Evolutionary conservation across 176 grass and related monocot species (phyloP).

Genomic region (Musa beccarii): DNA sequence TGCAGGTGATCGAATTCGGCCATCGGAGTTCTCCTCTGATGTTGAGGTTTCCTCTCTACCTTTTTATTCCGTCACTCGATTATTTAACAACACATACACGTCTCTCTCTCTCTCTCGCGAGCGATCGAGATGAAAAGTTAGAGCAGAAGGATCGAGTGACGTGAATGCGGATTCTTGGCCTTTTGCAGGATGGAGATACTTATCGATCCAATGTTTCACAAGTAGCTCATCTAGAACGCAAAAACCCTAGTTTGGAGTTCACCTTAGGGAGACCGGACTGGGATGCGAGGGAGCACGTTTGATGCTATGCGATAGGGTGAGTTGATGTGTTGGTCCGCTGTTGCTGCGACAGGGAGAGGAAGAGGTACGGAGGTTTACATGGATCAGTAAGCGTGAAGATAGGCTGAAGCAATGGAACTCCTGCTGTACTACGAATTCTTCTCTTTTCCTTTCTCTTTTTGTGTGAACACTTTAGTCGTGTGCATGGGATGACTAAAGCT

Average conservation of each 20-base stretch:
- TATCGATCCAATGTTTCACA: neutral
- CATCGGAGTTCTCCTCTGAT: neutral
- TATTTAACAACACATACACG: no score
- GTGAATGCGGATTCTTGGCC: no score
- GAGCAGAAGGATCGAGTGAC: no score
- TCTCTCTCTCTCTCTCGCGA: no score
- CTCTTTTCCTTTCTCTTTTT: neutral
- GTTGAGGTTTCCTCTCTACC: neutral
- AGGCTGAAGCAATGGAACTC: neutral
- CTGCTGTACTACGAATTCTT: neutral
- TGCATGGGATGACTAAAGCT: neutral
- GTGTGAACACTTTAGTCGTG: neutral
- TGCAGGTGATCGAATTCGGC: neutral
- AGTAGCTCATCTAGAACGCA: neutral
- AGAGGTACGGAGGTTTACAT: neutral
- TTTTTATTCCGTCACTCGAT: no score
- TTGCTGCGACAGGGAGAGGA: no score
- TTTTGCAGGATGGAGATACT: neutral
- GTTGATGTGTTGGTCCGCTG: neutral
- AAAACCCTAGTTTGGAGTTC: neutral
- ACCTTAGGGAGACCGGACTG: neutral
- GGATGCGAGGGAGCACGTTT: neutral
- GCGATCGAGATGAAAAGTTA: no score
- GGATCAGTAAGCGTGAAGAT: neutral
- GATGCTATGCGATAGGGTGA: neutral